A percentile compares a stretch with the other conserved stretches of the same genome.
Conservation (phyloP, 1,284 basidiomycete species). For the Anthracocystis setariae region DNA sequence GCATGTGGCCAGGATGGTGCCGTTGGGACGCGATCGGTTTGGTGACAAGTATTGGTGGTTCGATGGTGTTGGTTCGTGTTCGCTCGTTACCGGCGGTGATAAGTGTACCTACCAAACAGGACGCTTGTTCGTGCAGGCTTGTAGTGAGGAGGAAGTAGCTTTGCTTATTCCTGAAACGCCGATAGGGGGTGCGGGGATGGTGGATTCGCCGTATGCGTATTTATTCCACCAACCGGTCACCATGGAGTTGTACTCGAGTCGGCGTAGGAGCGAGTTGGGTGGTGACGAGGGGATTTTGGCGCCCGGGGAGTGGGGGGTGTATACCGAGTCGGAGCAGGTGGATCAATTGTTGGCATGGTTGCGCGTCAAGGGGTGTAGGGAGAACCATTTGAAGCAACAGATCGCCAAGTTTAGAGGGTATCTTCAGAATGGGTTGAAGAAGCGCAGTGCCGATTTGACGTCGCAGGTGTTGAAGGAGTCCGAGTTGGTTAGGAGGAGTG, state of each 20-base stretch:
- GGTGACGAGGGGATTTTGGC: constrained; percentile 73
- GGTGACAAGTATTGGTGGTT: constrained; percentile 98
- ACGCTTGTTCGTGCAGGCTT: constrained; percentile 87
- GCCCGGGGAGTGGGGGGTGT: constrained; percentile 86
- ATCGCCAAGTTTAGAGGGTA: constrained; percentile 86
- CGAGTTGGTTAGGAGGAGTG: constrained; percentile 7
- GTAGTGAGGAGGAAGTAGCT: constrained; percentile 73
- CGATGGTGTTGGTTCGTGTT: constrained; percentile 89
- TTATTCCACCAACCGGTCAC: constrained; percentile 65
- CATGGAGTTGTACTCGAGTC: background rate
- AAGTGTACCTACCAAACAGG: constrained; percentile 81
- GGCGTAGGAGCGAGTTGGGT: constrained; percentile 69
- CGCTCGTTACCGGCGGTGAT: constrained; percentile 71
- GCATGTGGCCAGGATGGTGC: constrained; percentile 83
- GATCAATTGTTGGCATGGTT: constrained; percentile 87
- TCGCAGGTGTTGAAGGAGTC: constrained; percentile 6
- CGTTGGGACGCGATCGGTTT: constrained; percentile 90
- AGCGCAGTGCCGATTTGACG: constrained; percentile 47
- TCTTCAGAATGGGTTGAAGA: constrained; percentile 79
- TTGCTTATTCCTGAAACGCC: constrained; percentile 15
- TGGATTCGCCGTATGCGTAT: constrained; percentile 17
- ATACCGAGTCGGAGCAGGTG: constrained; percentile 85
- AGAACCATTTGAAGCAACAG: constrained; percentile 81
- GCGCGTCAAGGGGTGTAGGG: constrained; percentile 87
- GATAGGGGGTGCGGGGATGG: background rate